These are phyloP conservation scores for Melastoma candidum DNA, from an alignment of 441 rosid species.

Conservation along the genomic window DNA sequence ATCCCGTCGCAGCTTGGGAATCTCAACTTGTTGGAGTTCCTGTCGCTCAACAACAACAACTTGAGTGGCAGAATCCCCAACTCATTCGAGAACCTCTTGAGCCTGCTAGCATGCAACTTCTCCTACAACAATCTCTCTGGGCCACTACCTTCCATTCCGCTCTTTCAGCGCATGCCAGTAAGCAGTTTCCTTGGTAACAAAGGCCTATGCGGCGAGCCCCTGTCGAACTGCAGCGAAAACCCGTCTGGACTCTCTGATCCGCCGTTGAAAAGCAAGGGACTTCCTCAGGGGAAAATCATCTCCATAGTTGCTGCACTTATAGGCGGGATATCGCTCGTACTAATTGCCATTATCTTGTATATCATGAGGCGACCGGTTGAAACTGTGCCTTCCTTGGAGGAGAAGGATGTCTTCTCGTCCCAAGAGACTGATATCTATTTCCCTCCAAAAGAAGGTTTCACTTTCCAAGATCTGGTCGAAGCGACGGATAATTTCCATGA, in stretches of 20 bases:
- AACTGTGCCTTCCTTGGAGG: slow-evolving; percentile 36
- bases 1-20: slow-evolving; percentile 76
- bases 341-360: slow-evolving; percentile 54
- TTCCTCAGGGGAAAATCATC: slow-evolving; percentile 49
- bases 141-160: slow-evolving; percentile 44
- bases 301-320: slow-evolving; percentile 43
- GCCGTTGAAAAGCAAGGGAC: slow-evolving; percentile 22
- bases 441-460: slow-evolving; percentile 73
- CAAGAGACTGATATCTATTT: slow-evolving; percentile 64
- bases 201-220: slow-evolving; percentile 83
- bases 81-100: slow-evolving; percentile 63
- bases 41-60: slow-evolving; percentile 70
- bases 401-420: slow-evolving; percentile 34
- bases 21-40: slow-evolving; percentile 60
- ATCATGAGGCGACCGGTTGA: slow-evolving; percentile 49
- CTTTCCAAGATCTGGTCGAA: slow-evolving; percentile 65
- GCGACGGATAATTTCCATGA: slow-evolving; percentile 76
- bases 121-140: slow-evolving; percentile 83
- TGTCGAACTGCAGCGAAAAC: slow-evolving; percentile 38
- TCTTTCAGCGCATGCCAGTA: slow-evolving; percentile 64
- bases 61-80: slow-evolving; percentile 68
- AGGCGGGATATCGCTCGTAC: slow-evolving; percentile 71
- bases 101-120: slow-evolving; percentile 87
- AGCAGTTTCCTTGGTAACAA: slow-evolving; percentile 64
- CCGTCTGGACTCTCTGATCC: slow-evolving; percentile 27